phyloP scores from a whole-genome alignment of 1,284 basidiomycete genomes.

The Cystobasidium sp. region DNA sequence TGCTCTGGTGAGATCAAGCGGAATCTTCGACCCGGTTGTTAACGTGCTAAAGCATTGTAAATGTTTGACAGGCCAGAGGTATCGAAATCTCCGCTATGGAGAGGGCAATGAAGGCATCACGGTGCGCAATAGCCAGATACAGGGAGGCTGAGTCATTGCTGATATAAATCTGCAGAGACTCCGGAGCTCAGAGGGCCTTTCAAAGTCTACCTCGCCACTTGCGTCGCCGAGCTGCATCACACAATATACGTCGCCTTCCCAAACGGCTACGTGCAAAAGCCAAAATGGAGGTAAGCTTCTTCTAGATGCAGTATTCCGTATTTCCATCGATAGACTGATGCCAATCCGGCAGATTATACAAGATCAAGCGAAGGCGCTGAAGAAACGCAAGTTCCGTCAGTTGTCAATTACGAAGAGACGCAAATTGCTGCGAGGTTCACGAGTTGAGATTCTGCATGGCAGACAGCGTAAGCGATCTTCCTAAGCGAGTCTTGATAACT shows the following conservation, averaged over 20 bases:
- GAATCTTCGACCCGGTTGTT: not conserved
- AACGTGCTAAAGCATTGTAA: not conserved
- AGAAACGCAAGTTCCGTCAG: slow-evolving; percentile 59
- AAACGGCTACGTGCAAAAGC: slow-evolving; percentile 76
- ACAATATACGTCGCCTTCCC: slow-evolving; percentile 88
- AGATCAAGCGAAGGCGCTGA: slow-evolving; percentile 63
- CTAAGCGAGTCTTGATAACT: not conserved
- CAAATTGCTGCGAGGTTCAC: slow-evolving; percentile 31
- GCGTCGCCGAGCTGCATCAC: slow-evolving; percentile 85
- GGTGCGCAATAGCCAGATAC: slow-evolving; percentile 58
- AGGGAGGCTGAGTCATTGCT: not conserved
- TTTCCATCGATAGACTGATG: too few species aligned
- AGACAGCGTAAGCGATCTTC: slow-evolving; percentile 46
- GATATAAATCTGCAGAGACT: slow-evolving; percentile 53
- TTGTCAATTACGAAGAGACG: slow-evolving; percentile 58
- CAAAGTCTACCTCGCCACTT: slow-evolving; percentile 87
- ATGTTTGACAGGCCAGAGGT: slow-evolving; percentile 67
- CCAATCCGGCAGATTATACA: slow-evolving; percentile 69
- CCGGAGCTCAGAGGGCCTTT: slow-evolving; percentile 79
- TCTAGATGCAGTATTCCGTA: too few species aligned
- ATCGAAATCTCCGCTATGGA: slow-evolving; percentile 89
- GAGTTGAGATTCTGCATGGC: slow-evolving; percentile 45
- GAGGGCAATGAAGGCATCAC: slow-evolving; percentile 75
- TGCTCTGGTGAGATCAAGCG: slow-evolving; percentile 66
- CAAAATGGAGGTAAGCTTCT: slow-evolving; percentile 68